These are phyloP conservation scores for Fusarium luffae DNA, from an alignment of 2,329 filamentous ascomycete genomes.

Conservation along the genomic window DNA sequence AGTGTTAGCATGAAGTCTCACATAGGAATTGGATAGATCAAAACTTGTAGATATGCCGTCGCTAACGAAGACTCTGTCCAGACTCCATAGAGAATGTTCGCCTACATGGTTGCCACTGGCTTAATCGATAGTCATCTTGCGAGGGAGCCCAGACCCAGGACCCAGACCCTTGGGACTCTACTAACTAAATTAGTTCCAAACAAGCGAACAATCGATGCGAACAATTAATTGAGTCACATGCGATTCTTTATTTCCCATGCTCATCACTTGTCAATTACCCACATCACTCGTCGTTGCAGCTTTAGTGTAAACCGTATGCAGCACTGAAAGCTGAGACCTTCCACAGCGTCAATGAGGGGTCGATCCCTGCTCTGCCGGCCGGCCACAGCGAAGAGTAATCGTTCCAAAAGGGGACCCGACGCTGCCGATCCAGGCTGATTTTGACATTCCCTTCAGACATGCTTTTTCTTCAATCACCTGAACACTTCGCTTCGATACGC, in stretches of 20 bases:
- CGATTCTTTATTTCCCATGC: neutral
- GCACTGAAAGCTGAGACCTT: neutral
- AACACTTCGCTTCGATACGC: neutral
- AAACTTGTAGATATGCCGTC: neutral
- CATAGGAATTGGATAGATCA: neutral
- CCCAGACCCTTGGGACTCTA: neutral
- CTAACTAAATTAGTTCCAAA: neutral
- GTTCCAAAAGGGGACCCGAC: neutral
- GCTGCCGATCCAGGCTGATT: neutral
- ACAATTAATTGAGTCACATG: neutral
- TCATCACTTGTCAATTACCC: neutral
- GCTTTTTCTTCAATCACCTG: neutral
- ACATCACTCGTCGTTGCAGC: neutral
- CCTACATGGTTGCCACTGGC: neutral
- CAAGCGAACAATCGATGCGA: neutral
- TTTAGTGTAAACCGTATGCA: neutral
- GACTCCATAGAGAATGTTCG: neutral
- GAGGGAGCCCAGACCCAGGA: neutral
- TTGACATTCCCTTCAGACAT: neutral
- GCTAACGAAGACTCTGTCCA: neutral
- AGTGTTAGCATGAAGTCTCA: neutral
- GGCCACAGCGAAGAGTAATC: neutral
- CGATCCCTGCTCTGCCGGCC: neutral
- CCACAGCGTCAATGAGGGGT: neutral
- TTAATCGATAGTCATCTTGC: neutral